These are phyloP conservation scores for Madurella fahalii DNA, from an alignment of 2,329 filamentous ascomycete genomes.

Conservation along the genomic window DNA sequence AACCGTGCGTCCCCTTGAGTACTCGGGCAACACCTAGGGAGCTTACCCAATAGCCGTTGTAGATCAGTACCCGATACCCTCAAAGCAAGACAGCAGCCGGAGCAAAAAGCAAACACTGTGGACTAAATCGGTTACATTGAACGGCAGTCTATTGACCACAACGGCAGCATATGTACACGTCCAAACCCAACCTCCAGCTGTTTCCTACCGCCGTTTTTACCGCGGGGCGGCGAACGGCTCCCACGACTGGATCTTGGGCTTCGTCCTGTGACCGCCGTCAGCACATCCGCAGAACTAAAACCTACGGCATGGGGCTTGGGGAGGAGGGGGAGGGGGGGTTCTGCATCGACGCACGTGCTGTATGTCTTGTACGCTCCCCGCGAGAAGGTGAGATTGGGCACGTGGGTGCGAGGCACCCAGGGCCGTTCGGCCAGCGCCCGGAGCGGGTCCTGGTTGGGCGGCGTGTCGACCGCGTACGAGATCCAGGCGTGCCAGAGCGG, in stretches of 20 bases:
- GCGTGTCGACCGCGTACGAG: constrained; percentile 84
- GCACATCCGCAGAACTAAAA: neutral
- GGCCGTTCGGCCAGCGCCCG: constrained; percentile 51
- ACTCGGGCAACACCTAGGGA: too few species aligned
- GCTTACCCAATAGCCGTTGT: too few species aligned
- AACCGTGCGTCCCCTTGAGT: too few species aligned
- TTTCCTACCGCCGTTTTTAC: constrained; percentile 3
- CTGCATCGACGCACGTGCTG: constrained; percentile 71
- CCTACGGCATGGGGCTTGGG: neutral
- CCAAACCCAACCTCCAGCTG: neutral
- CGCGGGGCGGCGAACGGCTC: constrained; percentile 32
- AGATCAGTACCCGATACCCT: too few species aligned
- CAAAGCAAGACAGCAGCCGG: too few species aligned
- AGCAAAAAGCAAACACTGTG: neutral
- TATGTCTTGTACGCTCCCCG: constrained; percentile 87
- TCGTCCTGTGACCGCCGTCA: constrained; percentile 25
- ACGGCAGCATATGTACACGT: constrained; percentile 1
- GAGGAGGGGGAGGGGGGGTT: neutral
- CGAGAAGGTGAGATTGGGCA: constrained; percentile 70
- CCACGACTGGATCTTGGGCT: constrained; percentile 36
- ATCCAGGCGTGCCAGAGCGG: constrained; percentile 99
- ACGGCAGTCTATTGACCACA: neutral
- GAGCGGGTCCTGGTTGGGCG: constrained; percentile 72
- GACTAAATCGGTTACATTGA: neutral
- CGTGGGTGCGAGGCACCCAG: constrained; percentile 71